Base-by-base conservation (phyloP, 257 asterid genomes). In the Thymus mandschuricus region DNA sequence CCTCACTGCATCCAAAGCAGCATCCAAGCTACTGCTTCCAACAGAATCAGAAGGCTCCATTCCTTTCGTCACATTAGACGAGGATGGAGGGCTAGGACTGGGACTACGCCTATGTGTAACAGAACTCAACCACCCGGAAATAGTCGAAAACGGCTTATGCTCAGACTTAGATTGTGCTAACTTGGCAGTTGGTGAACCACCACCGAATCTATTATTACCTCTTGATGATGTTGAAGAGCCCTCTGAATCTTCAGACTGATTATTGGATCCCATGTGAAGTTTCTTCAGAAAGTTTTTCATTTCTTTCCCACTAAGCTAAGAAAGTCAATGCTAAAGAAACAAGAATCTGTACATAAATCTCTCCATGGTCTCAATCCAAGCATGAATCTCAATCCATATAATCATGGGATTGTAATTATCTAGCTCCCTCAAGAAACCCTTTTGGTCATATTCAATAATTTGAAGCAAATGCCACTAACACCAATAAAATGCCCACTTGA, bases 91-190 rank as follows among this genome's bases (percentile, higher is more conserved):
- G 67, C 94, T 89, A n/a, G 92, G 44, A 38, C 44, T 38, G 21
- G 41, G 85, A 75, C 86, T 86, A 73, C 79, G 84, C 80, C 88
- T 86, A 68, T 85, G 79, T 13, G 89, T 77, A 49, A 91, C 97
- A 60, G 96, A 87, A 81, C 84, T 94, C 77, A 94, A 79, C 98
- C 98, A 94, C 46, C 98, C 98, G 1, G 97, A 92, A 64, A 94
- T 87, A 71, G 90, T 68, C 33, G 96, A 84, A 82, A 91, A 86
- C 57, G 97, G 85, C 60, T 87, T 89, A 57, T 83, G 74, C 70
- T 93, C 98, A 33, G 97, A 77, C 82, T 82, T 87, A 7, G 88
- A 83, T 66, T 83, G 74, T 34, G 88, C 75, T 68, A 78, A 35
- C 85, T 76, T 81, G 10, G 80, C 90, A 46, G 80, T 84, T 5